Base-by-base conservation (phyloP, 805 yeast genomes). In the Sugiyamaella qingdaonensis region DNA sequence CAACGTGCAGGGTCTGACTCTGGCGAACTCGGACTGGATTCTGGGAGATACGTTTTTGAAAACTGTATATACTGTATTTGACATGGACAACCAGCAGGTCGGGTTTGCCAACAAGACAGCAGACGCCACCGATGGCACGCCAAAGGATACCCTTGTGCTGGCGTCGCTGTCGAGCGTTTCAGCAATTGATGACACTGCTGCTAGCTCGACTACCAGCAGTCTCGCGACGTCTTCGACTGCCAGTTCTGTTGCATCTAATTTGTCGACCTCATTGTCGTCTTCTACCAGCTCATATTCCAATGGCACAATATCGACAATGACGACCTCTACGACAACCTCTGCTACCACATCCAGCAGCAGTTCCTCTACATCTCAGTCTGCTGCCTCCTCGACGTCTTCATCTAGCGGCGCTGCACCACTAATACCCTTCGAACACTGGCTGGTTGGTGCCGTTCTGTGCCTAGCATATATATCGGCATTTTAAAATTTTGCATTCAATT, bases 31-130 rank as follows among this genome's bases (percentile, higher is more conserved):
- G 49, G 70, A 69, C 14, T 84, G 88, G 88, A 76, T 84, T 50
- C 67, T 84, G 37, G 89, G 89, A 4, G 83, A 80, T n/a, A 72
- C 80, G 2, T 83, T 84, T 61, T 65, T 84, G 58, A 76, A 76
- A 54, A 71, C 73, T 32, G 81, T 75, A 51, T 83, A 81, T 62
- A 74, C 82, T 1, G 79, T 80, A 11, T 84, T 81, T 58, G 84
- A 84, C 59, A 70, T 79, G 52, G 79, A 75, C 48, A 61, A 73
- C n/a, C 69, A 67, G 45, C 60, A 63, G 56, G 69, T 84, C 46
- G 87, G 86, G 0, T 75, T 84, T 51, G 86, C 83, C n/a, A 61
- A 68, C 19, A 71, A 75, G 54, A 72, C 52, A 14, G 36, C 47
- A 11, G 36, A 50, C 27, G 18, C 48, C 21, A 61, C 64, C n/a